phyloP scores from a whole-genome alignment of 1,139 yeast species.

The Hanseniaspora sp. region DNA sequence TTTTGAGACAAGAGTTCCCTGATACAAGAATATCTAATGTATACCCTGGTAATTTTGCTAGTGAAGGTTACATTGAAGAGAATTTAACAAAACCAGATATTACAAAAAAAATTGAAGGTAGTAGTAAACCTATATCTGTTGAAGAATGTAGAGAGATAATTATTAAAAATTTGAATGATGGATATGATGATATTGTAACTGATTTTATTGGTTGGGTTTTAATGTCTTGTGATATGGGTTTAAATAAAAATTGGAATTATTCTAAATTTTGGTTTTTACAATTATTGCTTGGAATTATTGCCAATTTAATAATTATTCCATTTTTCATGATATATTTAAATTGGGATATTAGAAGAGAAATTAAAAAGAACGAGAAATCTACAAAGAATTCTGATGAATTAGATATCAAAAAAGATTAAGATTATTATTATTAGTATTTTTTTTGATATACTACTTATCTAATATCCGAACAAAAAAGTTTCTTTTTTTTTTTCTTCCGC shows the following conservation, averaged over 20 bases:
- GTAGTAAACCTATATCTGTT: constrained; percentile 59
- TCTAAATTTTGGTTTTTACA: constrained; percentile 50
- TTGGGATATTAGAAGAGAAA: constrained; percentile 45
- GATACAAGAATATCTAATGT: constrained; percentile 53
- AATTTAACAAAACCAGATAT: constrained; percentile 77
- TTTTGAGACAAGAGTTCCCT: constrained; percentile 73
- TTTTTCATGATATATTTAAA: constrained; percentile 45
- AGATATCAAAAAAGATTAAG: constrained; percentile 1
- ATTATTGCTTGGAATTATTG: constrained; percentile 26
- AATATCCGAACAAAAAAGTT: background rate
- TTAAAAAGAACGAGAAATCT: constrained; percentile 23
- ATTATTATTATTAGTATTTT: too few relatives aligned
- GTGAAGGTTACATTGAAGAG: constrained; percentile 80
- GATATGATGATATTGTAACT: constrained; percentile 67
- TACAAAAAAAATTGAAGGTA: constrained; percentile 74
- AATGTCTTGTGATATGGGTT: constrained; percentile 56
- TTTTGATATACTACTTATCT: too few relatives aligned
- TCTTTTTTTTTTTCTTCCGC: constrained; percentile 1
- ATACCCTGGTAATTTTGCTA: constrained; percentile 78
- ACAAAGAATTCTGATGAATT: constrained; percentile 13
- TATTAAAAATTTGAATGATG: constrained; percentile 45
- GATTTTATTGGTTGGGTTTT: constrained; percentile 80
- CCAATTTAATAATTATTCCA: constrained; percentile 47
- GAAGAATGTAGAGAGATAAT: constrained; percentile 56
- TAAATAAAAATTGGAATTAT: constrained; percentile 41